Conservation (phyloP, 2,329 filamentous ascomycete species). For the Leptographium flavum region DNA sequence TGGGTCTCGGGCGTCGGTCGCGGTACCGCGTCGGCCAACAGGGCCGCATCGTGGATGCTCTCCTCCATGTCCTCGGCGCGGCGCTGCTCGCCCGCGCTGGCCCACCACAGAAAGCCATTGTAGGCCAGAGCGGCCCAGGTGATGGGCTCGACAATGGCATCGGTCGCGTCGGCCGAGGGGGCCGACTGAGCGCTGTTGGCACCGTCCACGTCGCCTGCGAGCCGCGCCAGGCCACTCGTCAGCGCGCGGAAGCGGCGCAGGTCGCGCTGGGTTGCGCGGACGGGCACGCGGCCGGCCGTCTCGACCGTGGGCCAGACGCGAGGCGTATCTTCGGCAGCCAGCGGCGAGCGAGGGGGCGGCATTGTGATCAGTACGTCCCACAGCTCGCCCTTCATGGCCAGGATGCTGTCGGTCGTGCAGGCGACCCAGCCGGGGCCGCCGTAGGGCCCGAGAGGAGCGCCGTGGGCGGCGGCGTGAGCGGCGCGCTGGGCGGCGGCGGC, state of each 20-base stretch:
- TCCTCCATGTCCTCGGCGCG: conserved; percentile 47
- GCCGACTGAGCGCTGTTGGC: conserved; percentile 17
- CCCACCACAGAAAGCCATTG: conserved; percentile 81
- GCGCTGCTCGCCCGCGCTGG: conserved; percentile 61
- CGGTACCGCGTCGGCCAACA: conserved; percentile 37
- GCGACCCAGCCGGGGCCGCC: conserved; percentile 67
- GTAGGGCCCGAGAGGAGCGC: conserved; percentile 24
- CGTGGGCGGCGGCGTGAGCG: conserved; percentile 15
- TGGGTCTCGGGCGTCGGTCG: conserved; percentile 9
- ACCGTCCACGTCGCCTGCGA: conserved; percentile 14
- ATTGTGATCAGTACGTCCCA: conserved; percentile 85
- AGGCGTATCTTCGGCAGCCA: conserved; percentile 24
- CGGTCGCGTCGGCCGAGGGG: conserved; percentile 31
- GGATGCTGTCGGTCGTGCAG: conserved; percentile 88
- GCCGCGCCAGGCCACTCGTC: conserved; percentile 42
- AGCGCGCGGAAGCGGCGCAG: conserved; percentile 64
- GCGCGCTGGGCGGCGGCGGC: conserved; percentile 29
- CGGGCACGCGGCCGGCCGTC: conserved; percentile 42
- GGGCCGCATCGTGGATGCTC: conserved; percentile 34
- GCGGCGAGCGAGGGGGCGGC: conserved; percentile 29
- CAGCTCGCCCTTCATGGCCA: conserved; percentile 70
- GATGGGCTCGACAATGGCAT: conserved; percentile 45
- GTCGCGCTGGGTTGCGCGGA: conserved; percentile 86
- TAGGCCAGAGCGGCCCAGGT: conserved; percentile 67
- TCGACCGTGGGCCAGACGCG: conserved; percentile 71